Evolutionary conservation across 2,329 filamentous ascomycete species (phyloP).

Genomic region (Neoarthrinium moseri): DNA sequence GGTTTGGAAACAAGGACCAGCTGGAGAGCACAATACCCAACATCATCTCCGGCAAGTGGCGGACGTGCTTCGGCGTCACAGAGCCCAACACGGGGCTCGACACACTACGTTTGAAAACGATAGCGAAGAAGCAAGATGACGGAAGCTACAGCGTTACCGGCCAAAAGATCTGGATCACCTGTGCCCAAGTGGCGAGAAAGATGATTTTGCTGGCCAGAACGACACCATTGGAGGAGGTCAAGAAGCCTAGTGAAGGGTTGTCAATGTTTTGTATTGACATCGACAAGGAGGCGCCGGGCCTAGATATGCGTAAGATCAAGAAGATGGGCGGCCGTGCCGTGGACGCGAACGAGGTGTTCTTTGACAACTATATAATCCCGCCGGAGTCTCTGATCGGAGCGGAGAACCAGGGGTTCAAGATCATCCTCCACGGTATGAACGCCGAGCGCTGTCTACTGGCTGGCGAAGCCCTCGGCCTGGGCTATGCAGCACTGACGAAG

Average conservation of each 20-base stretch:
- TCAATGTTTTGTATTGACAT: conserved; percentile 81
- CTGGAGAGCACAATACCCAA: conserved; percentile 62
- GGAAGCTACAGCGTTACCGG: conserved; percentile 68
- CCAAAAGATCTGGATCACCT: conserved; percentile 90
- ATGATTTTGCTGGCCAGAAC: conserved; percentile 84
- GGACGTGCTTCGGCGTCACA: conserved; percentile 82
- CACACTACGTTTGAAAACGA: conserved; percentile 68
- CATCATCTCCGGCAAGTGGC: conserved; percentile 69
- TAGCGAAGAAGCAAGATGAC: conserved; percentile 52
- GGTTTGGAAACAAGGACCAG: conserved; percentile 68
- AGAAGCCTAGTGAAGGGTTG: conserved; percentile 71
- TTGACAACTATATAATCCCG: conserved; percentile 72
- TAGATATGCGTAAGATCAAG: conserved; percentile 70
- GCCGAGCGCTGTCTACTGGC: conserved; percentile 74
- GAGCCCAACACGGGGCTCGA: conserved; percentile 80
- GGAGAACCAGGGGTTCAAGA: conserved; percentile 76
- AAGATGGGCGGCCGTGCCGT: conserved; percentile 86
- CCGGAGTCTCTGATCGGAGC: conserved; percentile 64
- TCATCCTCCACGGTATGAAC: conserved; percentile 78
- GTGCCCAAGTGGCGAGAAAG: conserved; percentile 75
- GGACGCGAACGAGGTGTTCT: conserved; percentile 86
- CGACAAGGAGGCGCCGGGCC: conserved; percentile 54
- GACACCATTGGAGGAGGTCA: conserved; percentile 63
- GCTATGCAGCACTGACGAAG: conserved; percentile 66
- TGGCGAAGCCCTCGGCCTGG: conserved; percentile 76